These are phyloP conservation scores for Antitrichia curtipendula DNA, from an alignment of 225 moss, liverwort and hornwort genomes.

Conservation along the genomic window DNA sequence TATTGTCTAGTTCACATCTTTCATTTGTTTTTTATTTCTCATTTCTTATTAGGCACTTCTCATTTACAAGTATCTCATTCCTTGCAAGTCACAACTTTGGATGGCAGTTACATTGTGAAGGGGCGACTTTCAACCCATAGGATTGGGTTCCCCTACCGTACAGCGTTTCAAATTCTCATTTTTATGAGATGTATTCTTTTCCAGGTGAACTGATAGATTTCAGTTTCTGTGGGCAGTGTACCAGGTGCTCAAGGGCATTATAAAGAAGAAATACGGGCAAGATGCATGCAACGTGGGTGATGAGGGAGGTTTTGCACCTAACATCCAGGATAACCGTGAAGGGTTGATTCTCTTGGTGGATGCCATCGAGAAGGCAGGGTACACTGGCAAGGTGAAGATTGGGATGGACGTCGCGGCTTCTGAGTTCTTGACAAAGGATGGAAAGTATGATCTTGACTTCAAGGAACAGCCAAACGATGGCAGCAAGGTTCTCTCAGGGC, in stretches of 20 bases:
- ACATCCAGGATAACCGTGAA: conserved; percentile 94
- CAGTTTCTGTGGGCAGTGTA: conserved; percentile 37
- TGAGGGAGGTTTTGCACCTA: conserved; percentile 95
- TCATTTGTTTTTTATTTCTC: background rate
- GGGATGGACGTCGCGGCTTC: conserved; percentile 99
- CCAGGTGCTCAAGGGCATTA: conserved; percentile 75
- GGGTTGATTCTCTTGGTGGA: conserved; percentile 80
- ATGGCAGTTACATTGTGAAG: background rate
- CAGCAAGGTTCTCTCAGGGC: conserved; percentile 61
- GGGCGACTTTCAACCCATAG: background rate
- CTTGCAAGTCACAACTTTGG: background rate
- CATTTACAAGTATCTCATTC: background rate
- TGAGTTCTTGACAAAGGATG: conserved; percentile 81
- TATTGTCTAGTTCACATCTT: background rate
- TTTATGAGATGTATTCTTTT: background rate
- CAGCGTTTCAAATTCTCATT: background rate
- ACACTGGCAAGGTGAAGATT: conserved; percentile 90
- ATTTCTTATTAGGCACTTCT: background rate
- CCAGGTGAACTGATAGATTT: background rate
- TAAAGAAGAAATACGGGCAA: conserved; percentile 88
- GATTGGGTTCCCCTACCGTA: background rate
- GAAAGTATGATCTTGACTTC: conserved; percentile 83
- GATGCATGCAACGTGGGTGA: conserved; percentile 94
- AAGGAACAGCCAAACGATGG: conserved; percentile 86
- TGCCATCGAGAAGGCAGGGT: conserved; percentile 93